A percentile compares a stretch with the other conserved stretches of the same genome.
These are phyloP conservation scores for Pythium grandisporangium DNA, from an alignment of 352 stramenopile species.

Conservation along the genomic window DNA sequence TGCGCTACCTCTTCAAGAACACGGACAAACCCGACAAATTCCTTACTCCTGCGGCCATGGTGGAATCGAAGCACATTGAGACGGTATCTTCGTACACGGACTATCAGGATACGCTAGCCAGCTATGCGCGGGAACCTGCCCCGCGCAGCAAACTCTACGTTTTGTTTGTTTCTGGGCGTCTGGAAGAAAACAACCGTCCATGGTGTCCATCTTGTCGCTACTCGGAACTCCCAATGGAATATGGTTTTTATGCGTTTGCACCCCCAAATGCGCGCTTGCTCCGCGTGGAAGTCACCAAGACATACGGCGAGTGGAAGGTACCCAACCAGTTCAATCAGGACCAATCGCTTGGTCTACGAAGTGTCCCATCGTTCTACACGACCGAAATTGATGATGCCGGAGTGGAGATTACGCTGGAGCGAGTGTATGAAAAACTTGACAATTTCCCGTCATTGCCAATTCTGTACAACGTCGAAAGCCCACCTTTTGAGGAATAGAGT, in stretches of 20 bases:
- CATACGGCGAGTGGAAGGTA: slow-evolving; percentile 56
- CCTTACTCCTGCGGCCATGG: slow-evolving; percentile 21
- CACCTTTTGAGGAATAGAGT: too few species aligned
- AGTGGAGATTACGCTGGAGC: slow-evolving; percentile 20
- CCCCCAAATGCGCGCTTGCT: slow-evolving; percentile 41
- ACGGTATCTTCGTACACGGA: slow-evolving; percentile 31
- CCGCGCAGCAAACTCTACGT: slow-evolving; percentile 36
- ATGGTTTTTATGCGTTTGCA: slow-evolving; percentile 62
- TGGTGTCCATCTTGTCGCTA: slow-evolving; percentile 81
- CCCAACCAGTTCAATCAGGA: slow-evolving; percentile 49
- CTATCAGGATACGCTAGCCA: slow-evolving; percentile 24
- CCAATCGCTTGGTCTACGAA: slow-evolving; percentile 31
- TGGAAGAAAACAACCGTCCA: slow-evolving; percentile 55
- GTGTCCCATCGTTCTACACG: slow-evolving; percentile 45
- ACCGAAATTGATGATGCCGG: slow-evolving; percentile 8
- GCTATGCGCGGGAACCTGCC: slow-evolving; percentile 22
- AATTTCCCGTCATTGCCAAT: slow-evolving; percentile 24
- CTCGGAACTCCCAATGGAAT: slow-evolving; percentile 63
- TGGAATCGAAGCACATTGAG: slow-evolving; percentile 42
- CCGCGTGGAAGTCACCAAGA: slow-evolving; percentile 50
- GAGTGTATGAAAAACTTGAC: slow-evolving; percentile 42
- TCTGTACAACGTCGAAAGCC: not conserved
- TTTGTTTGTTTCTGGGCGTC: slow-evolving; percentile 59
- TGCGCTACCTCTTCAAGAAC: slow-evolving; percentile 65
- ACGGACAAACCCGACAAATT: slow-evolving; percentile 28